A percentile compares a stretch with the other conserved stretches of the same genome.
These are phyloP conservation scores for Saccharomyces paradoxus DNA, from an alignment of 805 yeast species.

Conservation along the genomic window DNA sequence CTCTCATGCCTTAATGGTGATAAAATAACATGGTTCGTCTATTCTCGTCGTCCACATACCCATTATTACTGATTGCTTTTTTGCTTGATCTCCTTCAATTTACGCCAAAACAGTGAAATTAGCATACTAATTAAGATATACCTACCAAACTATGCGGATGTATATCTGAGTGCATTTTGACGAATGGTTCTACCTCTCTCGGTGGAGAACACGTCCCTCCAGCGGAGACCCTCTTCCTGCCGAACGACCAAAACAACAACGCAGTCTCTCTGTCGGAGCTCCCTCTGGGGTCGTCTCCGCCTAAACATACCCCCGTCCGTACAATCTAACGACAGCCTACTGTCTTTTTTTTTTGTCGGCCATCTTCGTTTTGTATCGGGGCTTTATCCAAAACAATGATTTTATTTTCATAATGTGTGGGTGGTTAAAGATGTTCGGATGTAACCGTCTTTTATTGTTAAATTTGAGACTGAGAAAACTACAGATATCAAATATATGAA, in stretches of 20 bases:
- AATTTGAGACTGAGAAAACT: background rate
- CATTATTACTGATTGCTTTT: background rate
- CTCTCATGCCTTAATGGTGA: background rate
- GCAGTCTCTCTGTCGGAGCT: too few species aligned
- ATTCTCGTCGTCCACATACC: background rate
- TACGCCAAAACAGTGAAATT: background rate
- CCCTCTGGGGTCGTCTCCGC: too few species aligned
- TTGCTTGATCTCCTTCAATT: background rate
- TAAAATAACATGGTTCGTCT: background rate
- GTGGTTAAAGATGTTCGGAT: background rate
- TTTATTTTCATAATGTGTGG: background rate
- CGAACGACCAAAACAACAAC: background rate
- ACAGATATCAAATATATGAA: too few species aligned
- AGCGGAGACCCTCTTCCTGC: background rate
- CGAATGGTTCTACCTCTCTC: background rate
- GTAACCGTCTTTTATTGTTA: background rate
- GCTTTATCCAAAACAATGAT: background rate
- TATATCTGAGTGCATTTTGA: background rate
- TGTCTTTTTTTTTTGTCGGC: background rate
- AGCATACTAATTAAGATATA: background rate
- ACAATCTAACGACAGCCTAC: background rate
- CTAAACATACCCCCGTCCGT: background rate
- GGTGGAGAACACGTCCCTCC: background rate
- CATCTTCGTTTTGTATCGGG: background rate
- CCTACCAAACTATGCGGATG: background rate